Evolutionary conservation across 306 rosid genomes (phyloP).

Genomic region (Corylus avellana): DNA sequence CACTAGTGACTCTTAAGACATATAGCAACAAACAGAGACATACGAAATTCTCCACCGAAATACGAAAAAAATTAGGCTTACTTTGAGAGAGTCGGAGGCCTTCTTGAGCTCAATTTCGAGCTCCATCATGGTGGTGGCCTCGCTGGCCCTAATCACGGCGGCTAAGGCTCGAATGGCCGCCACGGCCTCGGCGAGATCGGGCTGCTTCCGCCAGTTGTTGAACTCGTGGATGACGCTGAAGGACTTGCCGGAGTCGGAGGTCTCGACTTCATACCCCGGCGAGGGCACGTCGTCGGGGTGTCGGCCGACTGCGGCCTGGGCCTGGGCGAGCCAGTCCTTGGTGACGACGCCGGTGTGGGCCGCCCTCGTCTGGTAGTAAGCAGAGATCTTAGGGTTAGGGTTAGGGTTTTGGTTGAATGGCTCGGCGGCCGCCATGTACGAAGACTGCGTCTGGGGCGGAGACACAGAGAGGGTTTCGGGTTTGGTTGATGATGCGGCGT

Average conservation of each 20-base stretch:
- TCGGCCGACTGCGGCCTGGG: constrained; percentile 68
- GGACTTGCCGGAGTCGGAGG: constrained; percentile 34
- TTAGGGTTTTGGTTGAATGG: constrained; percentile 40
- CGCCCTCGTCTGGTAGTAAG: constrained; percentile 72
- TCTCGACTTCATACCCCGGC: constrained; percentile 11
- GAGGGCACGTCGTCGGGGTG: constrained; percentile 24
- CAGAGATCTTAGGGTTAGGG: constrained; percentile 38
- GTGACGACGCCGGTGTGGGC: constrained; percentile 82
- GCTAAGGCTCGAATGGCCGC: constrained; percentile 96
- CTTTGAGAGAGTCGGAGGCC: constrained; percentile 93
- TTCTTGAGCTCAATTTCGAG: constrained; percentile 87
- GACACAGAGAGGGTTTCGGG: constrained; percentile 40
- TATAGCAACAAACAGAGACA: not conserved
- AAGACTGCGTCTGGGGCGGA: constrained; percentile 28
- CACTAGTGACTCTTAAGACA: not conserved
- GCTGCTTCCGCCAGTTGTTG: constrained; percentile 84
- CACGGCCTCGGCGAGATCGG: constrained; percentile 95
- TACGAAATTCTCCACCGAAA: not conserved
- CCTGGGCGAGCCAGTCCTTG: constrained; percentile 89
- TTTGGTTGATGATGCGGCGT: constrained; percentile 28
- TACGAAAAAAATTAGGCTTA: constrained; percentile 17
- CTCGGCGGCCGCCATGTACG: constrained; percentile 45
- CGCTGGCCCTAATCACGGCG: constrained; percentile 67
- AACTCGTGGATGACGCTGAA: constrained; percentile 86
- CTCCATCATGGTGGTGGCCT: constrained; percentile 93